phyloP scores from a whole-genome alignment of 2,329 filamentous ascomycete species.

The Cladophialophora carrionii region DNA sequence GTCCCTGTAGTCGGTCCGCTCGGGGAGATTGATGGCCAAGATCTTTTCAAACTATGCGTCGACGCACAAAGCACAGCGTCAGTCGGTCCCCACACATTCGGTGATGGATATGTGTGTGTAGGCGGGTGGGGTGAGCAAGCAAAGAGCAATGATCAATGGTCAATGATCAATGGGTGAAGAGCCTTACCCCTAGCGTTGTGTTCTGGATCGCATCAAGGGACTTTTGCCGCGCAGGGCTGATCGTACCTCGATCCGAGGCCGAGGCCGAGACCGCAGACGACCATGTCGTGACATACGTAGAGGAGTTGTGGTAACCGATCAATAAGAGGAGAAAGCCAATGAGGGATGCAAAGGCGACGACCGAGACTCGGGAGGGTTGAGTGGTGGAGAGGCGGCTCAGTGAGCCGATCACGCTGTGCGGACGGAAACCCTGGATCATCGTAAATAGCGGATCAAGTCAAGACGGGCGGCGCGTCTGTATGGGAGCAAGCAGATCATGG shows the following conservation, averaged over 20 bases:
- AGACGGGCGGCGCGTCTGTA: background rate
- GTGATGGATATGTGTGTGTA: background rate
- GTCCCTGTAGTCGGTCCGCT: conserved; percentile 2
- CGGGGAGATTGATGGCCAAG: conserved; percentile 1
- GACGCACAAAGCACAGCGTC: background rate
- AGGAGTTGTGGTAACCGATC: background rate
- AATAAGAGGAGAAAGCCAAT: background rate
- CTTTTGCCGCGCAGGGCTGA: background rate
- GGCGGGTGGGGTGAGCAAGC: background rate
- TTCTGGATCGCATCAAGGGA: background rate
- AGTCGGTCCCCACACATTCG: background rate
- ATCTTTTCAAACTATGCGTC: background rate
- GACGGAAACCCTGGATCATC: background rate
- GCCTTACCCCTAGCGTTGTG: conserved; percentile 1
- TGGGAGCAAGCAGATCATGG: background rate
- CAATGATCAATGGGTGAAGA: background rate
- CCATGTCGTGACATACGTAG: background rate
- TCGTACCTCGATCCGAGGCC: background rate
- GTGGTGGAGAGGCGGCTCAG: background rate
- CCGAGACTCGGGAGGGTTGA: background rate
- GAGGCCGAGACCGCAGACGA: background rate
- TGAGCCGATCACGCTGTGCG: background rate
- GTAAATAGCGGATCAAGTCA: background rate
- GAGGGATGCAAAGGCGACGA: background rate
- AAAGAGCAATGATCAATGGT: background rate